Percentiles rank a stretch among this genome's conserved stretches.
phyloP scores from a whole-genome alignment of 148 eudicot species.

The Polygonum aviculare region DNA sequence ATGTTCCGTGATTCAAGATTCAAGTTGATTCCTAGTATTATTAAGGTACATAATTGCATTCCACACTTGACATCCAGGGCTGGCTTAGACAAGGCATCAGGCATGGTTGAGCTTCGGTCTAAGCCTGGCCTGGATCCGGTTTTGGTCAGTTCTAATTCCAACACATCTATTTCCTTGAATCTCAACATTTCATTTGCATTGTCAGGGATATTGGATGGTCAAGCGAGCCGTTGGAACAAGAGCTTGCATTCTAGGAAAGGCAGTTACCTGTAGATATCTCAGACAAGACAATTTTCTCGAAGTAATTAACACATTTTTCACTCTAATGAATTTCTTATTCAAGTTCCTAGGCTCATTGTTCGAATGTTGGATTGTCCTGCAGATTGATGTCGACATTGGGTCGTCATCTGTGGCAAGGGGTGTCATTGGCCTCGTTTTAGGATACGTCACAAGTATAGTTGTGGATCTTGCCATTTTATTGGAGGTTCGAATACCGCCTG shows the following conservation, averaged over 20 bases:
- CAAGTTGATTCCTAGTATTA: conserved; percentile 95
- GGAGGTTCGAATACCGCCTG: conserved; percentile 49
- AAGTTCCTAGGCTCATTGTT: background rate
- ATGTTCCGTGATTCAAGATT: conserved; percentile 84
- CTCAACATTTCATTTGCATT: conserved; percentile 1
- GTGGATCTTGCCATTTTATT: conserved; percentile 89
- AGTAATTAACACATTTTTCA: conserved; percentile 29
- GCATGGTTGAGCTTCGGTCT: too few species aligned
- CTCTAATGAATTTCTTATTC: background rate
- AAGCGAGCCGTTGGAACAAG: conserved; percentile 98
- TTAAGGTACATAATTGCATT: conserved; percentile 40
- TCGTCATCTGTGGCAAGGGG: conserved; percentile 95
- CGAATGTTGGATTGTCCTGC: conserved; percentile 26
- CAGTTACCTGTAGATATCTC: conserved; percentile 86
- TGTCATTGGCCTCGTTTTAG: conserved; percentile 90
- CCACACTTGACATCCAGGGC: too few species aligned
- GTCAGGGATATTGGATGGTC: conserved; percentile 99
- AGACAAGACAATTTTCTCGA: conserved; percentile 93
- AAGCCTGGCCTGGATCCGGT: too few species aligned
- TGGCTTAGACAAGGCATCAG: too few species aligned
- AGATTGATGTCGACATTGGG: conserved; percentile 99
- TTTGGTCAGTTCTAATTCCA: background rate
- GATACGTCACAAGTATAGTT: conserved; percentile 89
- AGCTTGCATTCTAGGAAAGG: conserved; percentile 95
- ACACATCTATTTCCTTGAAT: background rate